Base-by-base conservation (phyloP, 2,329 filamentous ascomycete species). In the Niveomyces coronatus region DNA sequence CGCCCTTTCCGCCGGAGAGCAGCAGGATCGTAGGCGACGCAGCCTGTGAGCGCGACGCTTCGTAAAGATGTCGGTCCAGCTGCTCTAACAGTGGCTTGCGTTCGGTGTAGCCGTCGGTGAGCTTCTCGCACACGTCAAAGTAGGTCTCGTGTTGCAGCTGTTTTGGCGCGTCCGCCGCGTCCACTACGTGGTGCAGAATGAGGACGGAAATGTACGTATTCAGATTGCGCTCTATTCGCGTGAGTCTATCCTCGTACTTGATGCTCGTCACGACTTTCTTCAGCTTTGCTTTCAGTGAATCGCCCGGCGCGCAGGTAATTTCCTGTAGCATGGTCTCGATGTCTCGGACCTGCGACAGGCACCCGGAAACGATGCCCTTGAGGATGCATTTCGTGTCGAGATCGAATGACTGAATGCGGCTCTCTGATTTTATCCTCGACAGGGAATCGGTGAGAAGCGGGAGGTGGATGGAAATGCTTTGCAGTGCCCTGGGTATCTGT, bases 381-480 rank as follows among this genome's bases (percentile, higher is more conserved):
- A 40, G 37, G 31, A 40, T 40, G 37, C 37, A 40, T 9, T 31
- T 31, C 9, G 37, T 40, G 37, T 40, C 37, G 15, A 40, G 22
- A 27, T 40, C 37, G 8, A 40, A 35, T 2, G 22, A 31, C 10
- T 26, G 14, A 7, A 40, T n/a, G 18, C 37, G 37, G 11, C 31
- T 10, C 15, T 40, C 37, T 13, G 37, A 35, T 27, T 26, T 35
- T 11, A 40, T 40, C 24, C 31, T 40, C 3, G 37, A 35, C 14
- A 40, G 31, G 18, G 37, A 40, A 31, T 40, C 35, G 10, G 31
- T 20, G 18, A 40, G 31, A 22, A 40, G 27, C 26, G 37, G 37
- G 31, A 40, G 31, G 20, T 40, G 37, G 31, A 40, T 40, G 11
- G 37, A 40, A 9, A 40, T 35, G 37, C 31, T 16, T n/a, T 40